These are phyloP conservation scores for Boletellus sp. DNA, from an alignment of 768 basidiomycete species.

Conservation along the genomic window DNA sequence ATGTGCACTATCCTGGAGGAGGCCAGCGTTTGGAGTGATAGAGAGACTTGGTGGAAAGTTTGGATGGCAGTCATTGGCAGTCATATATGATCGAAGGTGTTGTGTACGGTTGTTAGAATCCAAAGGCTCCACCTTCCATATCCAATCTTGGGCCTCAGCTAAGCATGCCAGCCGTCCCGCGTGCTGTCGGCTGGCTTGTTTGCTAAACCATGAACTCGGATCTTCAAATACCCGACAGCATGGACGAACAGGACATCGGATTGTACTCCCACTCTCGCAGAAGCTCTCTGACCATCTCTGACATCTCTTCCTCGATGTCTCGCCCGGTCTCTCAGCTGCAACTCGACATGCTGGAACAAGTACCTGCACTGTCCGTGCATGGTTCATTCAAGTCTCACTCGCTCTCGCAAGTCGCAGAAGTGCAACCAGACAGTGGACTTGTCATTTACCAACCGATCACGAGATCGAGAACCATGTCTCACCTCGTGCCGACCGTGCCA, in stretches of 20 bases:
- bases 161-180: no score
- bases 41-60: conserved; percentile 45
- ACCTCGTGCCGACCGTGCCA: conserved; percentile 31
- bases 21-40: conserved; percentile 32
- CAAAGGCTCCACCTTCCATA: background rate
- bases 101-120: conserved; percentile 13
- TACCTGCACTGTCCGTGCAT: background rate
- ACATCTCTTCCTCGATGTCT: conserved; percentile 19
- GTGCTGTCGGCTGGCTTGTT: background rate
- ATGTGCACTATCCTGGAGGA: background rate
- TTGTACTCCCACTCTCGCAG: conserved; percentile 22
- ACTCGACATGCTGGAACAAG: background rate
- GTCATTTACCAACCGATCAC: conserved; percentile 27
- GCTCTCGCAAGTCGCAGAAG: conserved; percentile 27
- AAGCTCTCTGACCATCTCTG: conserved; percentile 24
- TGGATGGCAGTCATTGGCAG: conserved; percentile 17
- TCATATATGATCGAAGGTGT: background rate
- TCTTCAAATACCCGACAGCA: conserved; percentile 8
- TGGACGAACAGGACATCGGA: conserved; percentile 31
- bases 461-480: conserved; percentile 47
- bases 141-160: no score
- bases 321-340: conserved; percentile 15
- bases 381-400: conserved; percentile 33
- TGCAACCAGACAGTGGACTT: conserved; percentile 11
- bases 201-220: conserved; percentile 7